These are phyloP conservation scores for Linum lewisii DNA, from an alignment of 345 rosid species.

Conservation along the genomic window DNA sequence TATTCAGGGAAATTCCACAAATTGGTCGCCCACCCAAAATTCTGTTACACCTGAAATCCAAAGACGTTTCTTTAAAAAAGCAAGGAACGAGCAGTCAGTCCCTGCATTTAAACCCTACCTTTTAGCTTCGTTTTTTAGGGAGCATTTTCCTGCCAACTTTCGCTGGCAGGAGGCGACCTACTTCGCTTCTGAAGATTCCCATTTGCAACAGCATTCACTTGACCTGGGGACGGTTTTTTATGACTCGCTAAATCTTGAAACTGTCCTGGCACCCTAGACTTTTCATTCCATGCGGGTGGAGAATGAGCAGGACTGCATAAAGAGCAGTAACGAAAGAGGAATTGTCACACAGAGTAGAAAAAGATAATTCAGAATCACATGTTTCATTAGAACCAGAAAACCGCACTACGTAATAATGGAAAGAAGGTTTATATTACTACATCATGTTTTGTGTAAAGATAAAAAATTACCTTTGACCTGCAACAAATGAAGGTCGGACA, in stretches of 20 bases:
- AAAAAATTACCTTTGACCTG: conserved; percentile 32
- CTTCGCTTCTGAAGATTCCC: conserved; percentile 34
- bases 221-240: conserved; percentile 28
- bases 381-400: neutral
- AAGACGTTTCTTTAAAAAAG: neutral
- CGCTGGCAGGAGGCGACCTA: conserved; percentile 31
- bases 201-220: conserved; percentile 21
- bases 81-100: neutral
- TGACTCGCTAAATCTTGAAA: conserved; percentile 18
- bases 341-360: neutral
- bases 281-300: conserved; percentile 30
- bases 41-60: neutral
- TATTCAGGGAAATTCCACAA: neutral
- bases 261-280: conserved; percentile 24
- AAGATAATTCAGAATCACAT: too few species aligned
- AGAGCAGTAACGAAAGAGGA: neutral
- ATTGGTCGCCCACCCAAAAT: neutral
- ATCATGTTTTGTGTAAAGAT: neutral
- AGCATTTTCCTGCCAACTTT: conserved; percentile 23
- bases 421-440: neutral
- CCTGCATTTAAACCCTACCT: conserved; percentile 28
- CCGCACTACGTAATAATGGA: neutral
- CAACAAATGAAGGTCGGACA: conserved; percentile 23
- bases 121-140: conserved; percentile 28
- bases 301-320: conserved; percentile 34